phyloP scores from a whole-genome alignment of 768 basidiomycete species.

The Mycena amicta region DNA sequence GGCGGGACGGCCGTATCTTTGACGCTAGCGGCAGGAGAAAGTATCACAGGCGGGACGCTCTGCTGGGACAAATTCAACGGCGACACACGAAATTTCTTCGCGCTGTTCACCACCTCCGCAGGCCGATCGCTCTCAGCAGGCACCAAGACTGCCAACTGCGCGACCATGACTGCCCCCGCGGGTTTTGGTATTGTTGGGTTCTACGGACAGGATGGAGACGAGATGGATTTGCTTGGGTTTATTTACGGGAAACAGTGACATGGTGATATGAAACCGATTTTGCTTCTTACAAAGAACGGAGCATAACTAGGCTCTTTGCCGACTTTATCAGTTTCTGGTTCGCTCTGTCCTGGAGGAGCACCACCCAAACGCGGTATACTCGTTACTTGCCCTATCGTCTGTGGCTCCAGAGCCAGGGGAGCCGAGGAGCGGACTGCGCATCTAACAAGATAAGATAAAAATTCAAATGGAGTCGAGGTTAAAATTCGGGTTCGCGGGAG shows the following conservation, averaged over 20 bases:
- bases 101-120: constrained; percentile 32
- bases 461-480: too few species aligned
- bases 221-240: constrained; percentile 27
- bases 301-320: too few species aligned
- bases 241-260: constrained; percentile 3
- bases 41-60: constrained; percentile 24
- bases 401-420: too few species aligned
- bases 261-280: neutral
- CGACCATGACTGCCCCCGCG: constrained; percentile 28
- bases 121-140: constrained; percentile 33
- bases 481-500: too few species aligned
- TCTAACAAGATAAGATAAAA: too few species aligned
- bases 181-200: constrained; percentile 34
- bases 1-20: constrained; percentile 35
- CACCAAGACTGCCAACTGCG: constrained; percentile 30
- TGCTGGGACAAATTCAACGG: constrained; percentile 31
- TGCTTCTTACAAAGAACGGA: too few species aligned
- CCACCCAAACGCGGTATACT: too few species aligned
- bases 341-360: too few species aligned
- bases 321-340: too few species aligned
- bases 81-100: constrained; percentile 35
- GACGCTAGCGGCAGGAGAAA: constrained; percentile 29
- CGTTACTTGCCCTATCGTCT: too few species aligned
- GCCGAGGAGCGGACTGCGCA: too few species aligned
- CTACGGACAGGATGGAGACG: constrained; percentile 34